A percentile compares a stretch with the other conserved stretches of the same genome.
Conservation (phyloP, 805 yeast species). For the Cyberlindnera amylophila region DNA sequence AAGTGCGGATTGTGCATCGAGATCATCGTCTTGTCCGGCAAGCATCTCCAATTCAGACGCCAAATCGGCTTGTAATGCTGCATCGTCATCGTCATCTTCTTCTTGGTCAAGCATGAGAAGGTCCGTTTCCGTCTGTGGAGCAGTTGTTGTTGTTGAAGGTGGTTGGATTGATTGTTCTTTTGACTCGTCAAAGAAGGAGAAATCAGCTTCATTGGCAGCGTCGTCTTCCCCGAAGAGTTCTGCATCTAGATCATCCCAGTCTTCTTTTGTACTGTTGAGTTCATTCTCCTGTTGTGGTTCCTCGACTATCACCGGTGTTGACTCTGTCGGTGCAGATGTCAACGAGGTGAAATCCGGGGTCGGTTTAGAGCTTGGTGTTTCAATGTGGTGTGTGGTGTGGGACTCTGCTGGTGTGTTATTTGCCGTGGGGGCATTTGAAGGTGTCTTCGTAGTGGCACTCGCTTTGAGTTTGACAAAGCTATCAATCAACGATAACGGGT, state of each 20-base stretch:
- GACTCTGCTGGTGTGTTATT: slow-evolving; percentile 24
- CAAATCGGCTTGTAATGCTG: slow-evolving; percentile 33
- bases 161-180: no score
- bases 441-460: slow-evolving; percentile 36
- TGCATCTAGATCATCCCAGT: slow-evolving; percentile 31
- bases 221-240: slow-evolving; percentile 33
- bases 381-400: slow-evolving; percentile 5
- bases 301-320: no score
- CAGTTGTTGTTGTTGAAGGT: no score
- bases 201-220: slow-evolving; percentile 27
- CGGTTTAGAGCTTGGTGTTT: slow-evolving; percentile 9
- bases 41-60: slow-evolving; percentile 28
- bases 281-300: slow-evolving; percentile 1
- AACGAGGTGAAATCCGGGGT: no score
- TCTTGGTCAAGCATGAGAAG: slow-evolving; percentile 28
- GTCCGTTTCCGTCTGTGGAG: slow-evolving; percentile 18
- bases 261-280: slow-evolving; percentile 7
- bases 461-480: slow-evolving; percentile 37
- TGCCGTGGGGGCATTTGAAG: slow-evolving; percentile 27
- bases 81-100: slow-evolving; percentile 26
- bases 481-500: slow-evolving; percentile 35
- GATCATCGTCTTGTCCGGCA: slow-evolving; percentile 7
- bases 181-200: slow-evolving; percentile 24
- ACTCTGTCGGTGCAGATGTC: no score
- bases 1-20: no score